Evolutionary conservation across 2,329 filamentous ascomycete genomes (phyloP), one percentile per base, ranked within the genome.

Genomic region (Verticillium nonalfalfae): DNA sequence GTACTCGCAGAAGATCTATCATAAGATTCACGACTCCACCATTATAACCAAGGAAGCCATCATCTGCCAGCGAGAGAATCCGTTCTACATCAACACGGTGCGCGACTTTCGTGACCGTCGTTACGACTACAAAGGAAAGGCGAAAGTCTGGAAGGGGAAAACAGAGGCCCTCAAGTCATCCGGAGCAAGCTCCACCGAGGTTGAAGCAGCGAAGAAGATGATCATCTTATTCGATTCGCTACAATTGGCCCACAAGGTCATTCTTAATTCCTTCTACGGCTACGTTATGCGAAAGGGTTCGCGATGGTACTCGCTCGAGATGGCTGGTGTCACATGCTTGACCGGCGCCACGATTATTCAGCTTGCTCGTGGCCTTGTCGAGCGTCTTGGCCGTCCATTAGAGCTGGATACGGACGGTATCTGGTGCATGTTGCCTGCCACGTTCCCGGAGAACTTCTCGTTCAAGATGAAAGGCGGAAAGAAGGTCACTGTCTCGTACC

Each of bases 231-330:
- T 91, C 73, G 95, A 99, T 73, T 99, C 95, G 0, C 81, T 99
- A 62, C 96, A 99, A 74, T 81, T 99, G 69, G 95, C 95, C 0
- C 95, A 99, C 80, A 99, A 99, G 74, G 95, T 99, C 78, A 99
- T 99, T 82, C 75, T 99, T 60, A 99, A 99, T 79, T 97, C 93
- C 61, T 99, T 99, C 79, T 99, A 99, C 68, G 95, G 95, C 65
- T 99, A 99, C 72, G 95, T 98, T 73, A 99, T 99, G 95, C 85
- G 95, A 78, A 99, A 99, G 74, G 95, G 95, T 38, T 99, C 95
- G 40, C 87, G 95, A 60, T 99, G 95, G 95, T 99, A 99, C 73
- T 99, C 95, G 18, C 89, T 99, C 85, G 95, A 99, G 73, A 99
- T 99, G 95, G 95, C 96, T 15, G 95, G 95, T 68, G 95, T 99